Percentiles rank a stretch among this genome's conserved stretches.
phyloP scores from a whole-genome alignment of 1,139 yeast genomes.

The Pichia terricola region DNA sequence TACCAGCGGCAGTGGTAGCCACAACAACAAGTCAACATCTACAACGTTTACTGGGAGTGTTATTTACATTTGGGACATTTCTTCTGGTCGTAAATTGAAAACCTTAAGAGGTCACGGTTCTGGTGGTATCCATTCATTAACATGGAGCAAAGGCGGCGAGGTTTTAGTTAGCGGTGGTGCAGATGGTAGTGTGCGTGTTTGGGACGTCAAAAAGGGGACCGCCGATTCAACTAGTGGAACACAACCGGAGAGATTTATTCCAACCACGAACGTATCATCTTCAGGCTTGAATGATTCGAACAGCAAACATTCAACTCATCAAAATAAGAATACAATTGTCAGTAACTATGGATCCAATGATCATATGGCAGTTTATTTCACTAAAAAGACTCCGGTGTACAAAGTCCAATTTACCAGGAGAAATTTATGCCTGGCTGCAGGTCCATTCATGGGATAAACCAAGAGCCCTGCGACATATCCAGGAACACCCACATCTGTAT shows the following conservation, averaged over 20 bases:
- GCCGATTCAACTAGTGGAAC: slow-evolving; percentile 40
- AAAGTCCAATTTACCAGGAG: slow-evolving; percentile 87
- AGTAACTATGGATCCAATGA: slow-evolving; percentile 31
- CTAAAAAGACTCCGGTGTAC: slow-evolving; percentile 90
- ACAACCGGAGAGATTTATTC: slow-evolving; percentile 62
- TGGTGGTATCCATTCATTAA: slow-evolving; percentile 73
- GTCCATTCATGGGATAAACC: slow-evolving; percentile 44
- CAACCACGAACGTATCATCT: slow-evolving; percentile 4
- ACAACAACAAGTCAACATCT: neutral
- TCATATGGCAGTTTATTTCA: slow-evolving; percentile 87
- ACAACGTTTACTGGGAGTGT: slow-evolving; percentile 11
- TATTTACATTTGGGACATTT: slow-evolving; percentile 90
- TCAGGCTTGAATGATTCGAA: neutral
- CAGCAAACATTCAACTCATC: slow-evolving; percentile 15
- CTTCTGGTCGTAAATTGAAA: slow-evolving; percentile 79
- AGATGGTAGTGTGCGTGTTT: slow-evolving; percentile 85
- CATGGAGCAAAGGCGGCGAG: slow-evolving; percentile 81
- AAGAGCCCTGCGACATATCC: no score
- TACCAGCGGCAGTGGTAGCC: neutral
- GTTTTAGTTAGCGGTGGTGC: slow-evolving; percentile 90
- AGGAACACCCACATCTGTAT: neutral
- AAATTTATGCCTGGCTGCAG: slow-evolving; percentile 87
- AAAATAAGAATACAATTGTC: slow-evolving; percentile 7
- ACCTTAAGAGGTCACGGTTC: slow-evolving; percentile 87
- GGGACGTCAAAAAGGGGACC: slow-evolving; percentile 89